phyloP scores from a whole-genome alignment of 2,329 filamentous ascomycete species.

The Nemania sp. region DNA sequence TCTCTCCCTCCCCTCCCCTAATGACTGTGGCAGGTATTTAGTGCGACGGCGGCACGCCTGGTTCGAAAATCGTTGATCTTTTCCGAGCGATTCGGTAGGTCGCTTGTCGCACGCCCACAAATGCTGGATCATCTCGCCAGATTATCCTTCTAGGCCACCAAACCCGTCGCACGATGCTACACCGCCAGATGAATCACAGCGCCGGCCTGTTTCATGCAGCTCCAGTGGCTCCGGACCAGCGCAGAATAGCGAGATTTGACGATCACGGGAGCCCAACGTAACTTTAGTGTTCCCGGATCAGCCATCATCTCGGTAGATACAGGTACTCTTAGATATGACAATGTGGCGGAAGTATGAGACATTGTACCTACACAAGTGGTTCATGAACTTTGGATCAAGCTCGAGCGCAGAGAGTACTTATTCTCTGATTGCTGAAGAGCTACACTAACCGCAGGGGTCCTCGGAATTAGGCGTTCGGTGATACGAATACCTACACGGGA shows the following conservation, averaged over 20 bases:
- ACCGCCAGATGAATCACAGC: constrained; percentile 24
- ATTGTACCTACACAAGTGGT: neutral
- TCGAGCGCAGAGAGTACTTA: neutral
- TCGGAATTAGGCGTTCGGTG: constrained; percentile 6
- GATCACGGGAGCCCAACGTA: constrained; percentile 27
- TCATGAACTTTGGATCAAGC: constrained; percentile 1
- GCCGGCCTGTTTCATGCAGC: constrained; percentile 26
- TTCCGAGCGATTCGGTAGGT: constrained; percentile 11
- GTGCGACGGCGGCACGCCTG: constrained; percentile 14
- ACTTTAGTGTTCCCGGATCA: constrained; percentile 21
- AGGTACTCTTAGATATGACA: neutral
- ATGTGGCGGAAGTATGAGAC: neutral
- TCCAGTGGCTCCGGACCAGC: constrained; percentile 24
- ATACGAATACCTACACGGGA: constrained; percentile 24
- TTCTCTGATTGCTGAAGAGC: neutral
- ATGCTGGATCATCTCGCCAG: neutral
- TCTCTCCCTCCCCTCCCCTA: too few relatives aligned
- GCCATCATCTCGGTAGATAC: constrained; percentile 3
- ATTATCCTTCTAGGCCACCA: neutral
- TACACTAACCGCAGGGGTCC: neutral
- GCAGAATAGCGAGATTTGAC: constrained; percentile 22
- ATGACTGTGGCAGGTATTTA: neutral
- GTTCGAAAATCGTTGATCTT: constrained; percentile 1
- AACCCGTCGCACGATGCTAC: constrained; percentile 20
- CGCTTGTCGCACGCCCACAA: constrained; percentile 15